phyloP scores from a whole-genome alignment of 1,284 basidiomycete species.

The Ceratobasidium papillatum region DNA sequence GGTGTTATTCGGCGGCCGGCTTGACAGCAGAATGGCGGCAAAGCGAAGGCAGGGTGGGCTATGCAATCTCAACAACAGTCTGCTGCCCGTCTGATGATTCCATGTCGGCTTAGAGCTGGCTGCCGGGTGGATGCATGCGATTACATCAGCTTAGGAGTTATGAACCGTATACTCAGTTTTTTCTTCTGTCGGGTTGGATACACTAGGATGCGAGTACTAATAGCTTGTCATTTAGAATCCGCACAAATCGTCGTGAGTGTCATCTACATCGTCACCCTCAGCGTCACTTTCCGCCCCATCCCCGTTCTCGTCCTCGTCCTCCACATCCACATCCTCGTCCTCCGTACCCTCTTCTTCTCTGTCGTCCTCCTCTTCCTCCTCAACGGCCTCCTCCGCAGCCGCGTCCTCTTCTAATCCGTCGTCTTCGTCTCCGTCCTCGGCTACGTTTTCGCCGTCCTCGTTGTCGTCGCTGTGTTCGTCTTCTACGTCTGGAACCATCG shows the following conservation, averaged over 20 bases:
- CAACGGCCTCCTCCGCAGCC: background rate
- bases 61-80: background rate
- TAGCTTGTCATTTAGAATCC: background rate
- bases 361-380: background rate
- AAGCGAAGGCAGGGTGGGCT: background rate
- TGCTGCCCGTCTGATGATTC: background rate
- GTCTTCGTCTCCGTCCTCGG: background rate
- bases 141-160: background rate
- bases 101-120: slow-evolving; percentile 3
- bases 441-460: background rate
- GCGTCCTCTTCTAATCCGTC: background rate
- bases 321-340: background rate
- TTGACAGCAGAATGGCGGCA: background rate
- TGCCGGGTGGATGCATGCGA: background rate
- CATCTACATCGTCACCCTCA: background rate
- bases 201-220: background rate
- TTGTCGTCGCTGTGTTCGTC: background rate
- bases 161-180: background rate
- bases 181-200: background rate
- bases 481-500: background rate
- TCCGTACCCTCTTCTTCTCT: background rate
- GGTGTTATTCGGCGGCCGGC: background rate
- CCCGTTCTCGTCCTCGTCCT: background rate
- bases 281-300: background rate
- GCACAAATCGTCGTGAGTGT: background rate